Evolutionary conservation across 176 grass and related monocot species (phyloP).

Genomic region (Phragmites australis): DNA sequence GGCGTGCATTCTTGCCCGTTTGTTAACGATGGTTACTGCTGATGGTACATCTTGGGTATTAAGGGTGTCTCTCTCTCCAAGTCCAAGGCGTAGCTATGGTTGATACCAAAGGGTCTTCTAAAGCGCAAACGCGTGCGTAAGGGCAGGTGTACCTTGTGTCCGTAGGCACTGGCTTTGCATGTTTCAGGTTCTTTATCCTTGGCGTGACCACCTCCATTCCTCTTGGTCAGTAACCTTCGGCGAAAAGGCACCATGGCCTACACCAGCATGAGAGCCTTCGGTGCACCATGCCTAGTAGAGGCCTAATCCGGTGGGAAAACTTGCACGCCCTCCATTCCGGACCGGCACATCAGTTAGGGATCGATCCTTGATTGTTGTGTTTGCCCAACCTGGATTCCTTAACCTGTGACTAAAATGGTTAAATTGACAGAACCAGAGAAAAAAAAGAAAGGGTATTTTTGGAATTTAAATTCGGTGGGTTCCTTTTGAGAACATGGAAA

Average conservation of each 20-base stretch:
- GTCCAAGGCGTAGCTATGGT: too few species aligned
- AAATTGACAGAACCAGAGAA: too few species aligned
- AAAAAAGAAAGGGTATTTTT: too few species aligned
- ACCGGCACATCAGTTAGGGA: constrained; percentile 34
- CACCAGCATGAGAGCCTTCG: neutral
- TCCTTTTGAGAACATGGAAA: too few species aligned
- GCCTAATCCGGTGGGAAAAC: neutral
- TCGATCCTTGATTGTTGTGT: constrained; percentile 30
- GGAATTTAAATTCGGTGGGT: too few species aligned
- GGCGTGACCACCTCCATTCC: constrained; percentile 6
- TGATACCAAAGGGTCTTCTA: neutral
- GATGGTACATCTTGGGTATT: neutral
- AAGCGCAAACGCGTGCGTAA: neutral
- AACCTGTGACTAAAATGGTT: neutral
- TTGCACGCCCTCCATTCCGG: neutral
- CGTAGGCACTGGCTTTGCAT: neutral
- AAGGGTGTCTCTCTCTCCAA: too few species aligned
- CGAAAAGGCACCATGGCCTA: neutral
- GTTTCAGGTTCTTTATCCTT: constrained; percentile 41
- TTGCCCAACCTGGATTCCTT: constrained; percentile 27
- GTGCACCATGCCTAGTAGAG: neutral
- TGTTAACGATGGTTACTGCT: neutral
- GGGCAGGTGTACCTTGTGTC: constrained; percentile 26
- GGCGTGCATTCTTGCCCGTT: neutral
- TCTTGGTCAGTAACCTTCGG: neutral